Evolutionary conservation across 2,329 filamentous ascomycete genomes (phyloP).

Genomic region (Ophiostoma fasciatum): DNA sequence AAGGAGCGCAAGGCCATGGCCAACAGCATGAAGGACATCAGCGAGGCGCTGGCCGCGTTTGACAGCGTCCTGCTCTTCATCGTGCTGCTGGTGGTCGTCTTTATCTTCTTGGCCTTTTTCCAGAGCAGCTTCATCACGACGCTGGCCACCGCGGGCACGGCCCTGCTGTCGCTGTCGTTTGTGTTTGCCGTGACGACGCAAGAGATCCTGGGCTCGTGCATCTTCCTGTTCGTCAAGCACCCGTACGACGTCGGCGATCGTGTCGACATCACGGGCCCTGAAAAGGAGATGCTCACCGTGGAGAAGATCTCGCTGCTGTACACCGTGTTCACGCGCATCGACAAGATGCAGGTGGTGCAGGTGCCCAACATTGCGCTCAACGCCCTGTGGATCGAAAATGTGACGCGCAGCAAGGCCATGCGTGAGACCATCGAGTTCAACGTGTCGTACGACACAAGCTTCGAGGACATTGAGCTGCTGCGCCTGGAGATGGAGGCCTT

Average conservation of each 20-base stretch:
- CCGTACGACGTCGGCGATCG: conserved; percentile 93
- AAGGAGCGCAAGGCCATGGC: conserved; percentile 77
- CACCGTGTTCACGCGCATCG: conserved; percentile 76
- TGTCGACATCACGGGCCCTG: conserved; percentile 55
- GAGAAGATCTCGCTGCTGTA: conserved; percentile 91
- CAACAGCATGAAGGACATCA: conserved; percentile 93
- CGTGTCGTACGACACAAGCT: conserved; percentile 72
- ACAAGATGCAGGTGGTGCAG: conserved; percentile 65
- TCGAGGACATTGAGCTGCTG: conserved; percentile 78
- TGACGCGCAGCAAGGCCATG: conserved; percentile 84
- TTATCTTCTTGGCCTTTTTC: conserved; percentile 83
- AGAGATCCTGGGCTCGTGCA: conserved; percentile 94
- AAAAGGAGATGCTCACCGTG: conserved; percentile 56
- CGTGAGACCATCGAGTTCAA: conserved; percentile 68
- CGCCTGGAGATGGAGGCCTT: conserved; percentile 76
- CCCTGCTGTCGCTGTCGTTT: conserved; percentile 89
- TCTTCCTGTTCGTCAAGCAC: conserved; percentile 98
- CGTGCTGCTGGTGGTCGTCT: conserved; percentile 64
- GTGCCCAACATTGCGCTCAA: conserved; percentile 89
- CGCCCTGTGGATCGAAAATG: conserved; percentile 87
- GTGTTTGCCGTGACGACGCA: conserved; percentile 85
- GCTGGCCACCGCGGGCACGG: conserved; percentile 77
- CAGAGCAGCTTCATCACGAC: conserved; percentile 74
- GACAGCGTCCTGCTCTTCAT: conserved; percentile 75
- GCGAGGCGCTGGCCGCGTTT: conserved; percentile 81